phyloP scores from a whole-genome alignment of 129 eudicot genomes.

The Chrysanthemum makinoi region DNA sequence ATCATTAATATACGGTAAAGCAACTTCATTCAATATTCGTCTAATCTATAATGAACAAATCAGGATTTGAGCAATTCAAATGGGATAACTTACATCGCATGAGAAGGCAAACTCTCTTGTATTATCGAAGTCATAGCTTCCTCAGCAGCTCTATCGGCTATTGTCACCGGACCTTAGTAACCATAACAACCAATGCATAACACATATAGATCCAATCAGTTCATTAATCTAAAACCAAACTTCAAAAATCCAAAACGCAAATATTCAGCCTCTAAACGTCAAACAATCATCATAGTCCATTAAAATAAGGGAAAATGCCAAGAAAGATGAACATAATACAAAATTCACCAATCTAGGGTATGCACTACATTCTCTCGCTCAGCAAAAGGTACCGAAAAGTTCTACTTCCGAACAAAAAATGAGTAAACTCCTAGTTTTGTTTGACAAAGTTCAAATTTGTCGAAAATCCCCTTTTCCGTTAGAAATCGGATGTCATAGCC shows the following conservation, averaged over 20 bases:
- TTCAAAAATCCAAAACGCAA: background rate
- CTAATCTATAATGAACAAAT: too few species aligned
- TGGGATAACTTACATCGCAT: slow-evolving; percentile 77
- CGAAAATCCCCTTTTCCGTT: too few species aligned
- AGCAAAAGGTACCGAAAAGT: too few species aligned
- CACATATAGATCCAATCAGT: background rate
- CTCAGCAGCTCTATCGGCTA: slow-evolving; percentile 94
- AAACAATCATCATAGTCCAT: too few species aligned
- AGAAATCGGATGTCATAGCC: too few species aligned
- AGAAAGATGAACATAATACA: background rate
- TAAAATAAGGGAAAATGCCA: background rate
- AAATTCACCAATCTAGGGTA: too few species aligned
- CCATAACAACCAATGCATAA: background rate
- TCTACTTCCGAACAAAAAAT: too few species aligned
- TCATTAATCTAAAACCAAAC: background rate
- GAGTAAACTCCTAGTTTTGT: too few species aligned
- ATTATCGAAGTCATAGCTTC: slow-evolving; percentile 71
- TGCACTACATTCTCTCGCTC: too few species aligned
- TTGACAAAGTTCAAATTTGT: too few species aligned
- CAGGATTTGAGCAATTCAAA: background rate
- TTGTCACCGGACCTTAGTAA: slow-evolving; percentile 86
- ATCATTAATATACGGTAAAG: too few species aligned
- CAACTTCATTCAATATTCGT: too few species aligned
- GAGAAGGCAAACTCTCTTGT: slow-evolving; percentile 59
- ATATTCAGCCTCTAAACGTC: background rate